Conservation (phyloP, 495 filamentous ascomycete genomes). For the Hypoxylon lenormandii region DNA sequence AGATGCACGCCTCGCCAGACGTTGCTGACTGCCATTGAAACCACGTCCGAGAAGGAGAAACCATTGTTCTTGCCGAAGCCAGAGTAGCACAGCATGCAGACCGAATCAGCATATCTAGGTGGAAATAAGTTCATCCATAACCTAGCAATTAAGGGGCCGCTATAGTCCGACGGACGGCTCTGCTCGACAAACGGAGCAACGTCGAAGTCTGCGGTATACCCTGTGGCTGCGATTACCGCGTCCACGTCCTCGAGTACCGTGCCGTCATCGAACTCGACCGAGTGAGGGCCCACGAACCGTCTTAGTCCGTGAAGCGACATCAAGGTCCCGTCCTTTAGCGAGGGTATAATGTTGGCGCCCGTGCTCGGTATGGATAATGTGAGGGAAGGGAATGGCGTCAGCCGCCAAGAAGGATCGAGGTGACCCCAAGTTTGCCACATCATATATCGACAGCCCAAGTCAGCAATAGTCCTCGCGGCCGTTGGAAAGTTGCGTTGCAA, state of each 20-base stretch:
- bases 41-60: constrained; percentile 53
- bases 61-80: constrained; percentile 52
- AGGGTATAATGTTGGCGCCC: constrained; percentile 45
- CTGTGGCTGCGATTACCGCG: constrained; percentile 55
- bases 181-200: constrained; percentile 40
- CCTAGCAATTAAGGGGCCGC: constrained; percentile 38
- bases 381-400: constrained; percentile 48
- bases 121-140: constrained; percentile 58
- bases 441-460: constrained; percentile 28
- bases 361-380: constrained; percentile 34
- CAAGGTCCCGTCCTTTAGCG: constrained; percentile 44
- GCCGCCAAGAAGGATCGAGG: constrained; percentile 51
- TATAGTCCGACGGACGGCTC: constrained; percentile 35
- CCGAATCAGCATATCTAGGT: constrained; percentile 51
- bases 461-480: constrained; percentile 19
- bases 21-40: constrained; percentile 54
- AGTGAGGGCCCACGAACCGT: constrained; percentile 44
- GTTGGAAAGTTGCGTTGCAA: constrained; percentile 36
- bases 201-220: constrained; percentile 52
- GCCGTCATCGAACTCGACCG: constrained; percentile 54
- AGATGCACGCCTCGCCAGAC: constrained; percentile 51
- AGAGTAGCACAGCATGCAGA: constrained; percentile 47
- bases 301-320: constrained; percentile 46
- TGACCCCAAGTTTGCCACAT: constrained; percentile 24
- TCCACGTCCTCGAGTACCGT: constrained; percentile 53